These are phyloP conservation scores for Cutaneotrichosporon arboriforme DNA, from an alignment of 1,284 basidiomycete species.

Conservation along the genomic window DNA sequence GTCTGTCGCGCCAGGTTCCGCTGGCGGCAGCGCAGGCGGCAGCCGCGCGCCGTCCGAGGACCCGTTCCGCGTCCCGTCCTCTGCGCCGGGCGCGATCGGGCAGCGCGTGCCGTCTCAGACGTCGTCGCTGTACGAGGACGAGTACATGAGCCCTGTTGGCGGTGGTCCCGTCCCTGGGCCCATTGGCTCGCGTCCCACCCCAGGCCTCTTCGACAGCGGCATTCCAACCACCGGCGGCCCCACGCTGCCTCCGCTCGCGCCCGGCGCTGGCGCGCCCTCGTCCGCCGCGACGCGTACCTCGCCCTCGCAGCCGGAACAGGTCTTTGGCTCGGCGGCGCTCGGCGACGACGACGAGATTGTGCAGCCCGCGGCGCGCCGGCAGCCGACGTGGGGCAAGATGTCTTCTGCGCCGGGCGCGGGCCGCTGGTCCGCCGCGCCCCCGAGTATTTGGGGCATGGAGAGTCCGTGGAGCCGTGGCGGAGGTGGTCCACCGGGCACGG, in stretches of 20 bases:
- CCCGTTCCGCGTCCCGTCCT: conserved; percentile 22
- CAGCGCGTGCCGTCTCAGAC: conserved; percentile 16
- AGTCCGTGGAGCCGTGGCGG: not conserved
- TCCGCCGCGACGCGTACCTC: conserved; percentile 11
- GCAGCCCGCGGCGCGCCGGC: conserved; percentile 22
- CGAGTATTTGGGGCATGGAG: conserved; percentile 15
- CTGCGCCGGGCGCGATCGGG: conserved; percentile 29
- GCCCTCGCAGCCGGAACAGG: conserved; percentile 29
- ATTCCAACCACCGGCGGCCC: not conserved
- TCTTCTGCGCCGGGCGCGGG: conserved; percentile 28
- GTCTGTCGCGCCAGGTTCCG: not conserved
- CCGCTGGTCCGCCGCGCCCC: conserved; percentile 33
- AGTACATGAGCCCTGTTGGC: conserved; percentile 6
- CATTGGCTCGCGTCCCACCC: conserved; percentile 10
- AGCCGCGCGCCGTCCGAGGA: conserved; percentile 30
- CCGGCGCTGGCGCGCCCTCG: conserved; percentile 5
- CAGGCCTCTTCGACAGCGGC: not conserved
- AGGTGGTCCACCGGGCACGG: not conserved
- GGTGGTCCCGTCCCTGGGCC: conserved; percentile 13
- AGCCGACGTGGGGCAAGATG: conserved; percentile 18
- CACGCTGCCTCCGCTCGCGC: not conserved
- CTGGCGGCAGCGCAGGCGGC: no score
- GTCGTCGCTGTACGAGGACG: conserved; percentile 13
- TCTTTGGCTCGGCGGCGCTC: conserved; percentile 38
- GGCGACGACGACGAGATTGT: conserved; percentile 39